A percentile compares a stretch with the other conserved stretches of the same genome.
Evolutionary conservation across 2,329 filamentous ascomycete genomes (phyloP).

Genomic region (Clarireedia monteithiana): DNA sequence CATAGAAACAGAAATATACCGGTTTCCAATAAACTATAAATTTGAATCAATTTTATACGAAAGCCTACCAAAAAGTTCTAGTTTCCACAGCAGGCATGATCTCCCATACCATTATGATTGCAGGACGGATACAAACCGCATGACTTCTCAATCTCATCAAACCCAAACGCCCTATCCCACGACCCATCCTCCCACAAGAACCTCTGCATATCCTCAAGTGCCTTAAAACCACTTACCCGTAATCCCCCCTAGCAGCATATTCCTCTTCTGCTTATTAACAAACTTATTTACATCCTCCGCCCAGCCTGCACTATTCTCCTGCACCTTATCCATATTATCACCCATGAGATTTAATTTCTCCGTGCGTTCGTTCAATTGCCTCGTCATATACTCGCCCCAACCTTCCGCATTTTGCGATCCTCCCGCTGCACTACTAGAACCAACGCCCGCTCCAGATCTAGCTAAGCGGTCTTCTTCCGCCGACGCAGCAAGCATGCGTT

Average conservation of each 20-base stretch:
- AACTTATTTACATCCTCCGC: slow-evolving; percentile 84
- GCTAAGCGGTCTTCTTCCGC: slow-evolving; percentile 63
- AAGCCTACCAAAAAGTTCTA: too few relatives aligned
- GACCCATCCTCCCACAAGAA: background rate
- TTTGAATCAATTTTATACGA: too few relatives aligned
- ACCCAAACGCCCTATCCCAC: background rate
- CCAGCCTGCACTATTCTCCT: slow-evolving; percentile 75
- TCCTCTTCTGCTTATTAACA: slow-evolving; percentile 79
- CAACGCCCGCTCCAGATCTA: slow-evolving; percentile 29
- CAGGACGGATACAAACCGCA: too few relatives aligned
- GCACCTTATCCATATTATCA: slow-evolving; percentile 76
- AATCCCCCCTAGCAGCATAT: slow-evolving; percentile 64
- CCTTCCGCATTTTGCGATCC: slow-evolving; percentile 39
- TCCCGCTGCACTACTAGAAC: slow-evolving; percentile 21
- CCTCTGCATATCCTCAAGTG: too few relatives aligned
- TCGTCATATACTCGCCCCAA: slow-evolving; percentile 72
- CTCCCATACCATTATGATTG: too few relatives aligned
- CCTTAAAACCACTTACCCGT: slow-evolving; percentile 47
- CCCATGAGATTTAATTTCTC: slow-evolving; percentile 77
- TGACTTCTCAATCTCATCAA: too few relatives aligned
- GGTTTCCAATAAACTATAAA: too few relatives aligned
- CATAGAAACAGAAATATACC: too few relatives aligned
- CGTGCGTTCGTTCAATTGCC: slow-evolving; percentile 83
- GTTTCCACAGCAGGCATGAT: too few relatives aligned
- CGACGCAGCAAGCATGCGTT: slow-evolving; percentile 76